A percentile compares a stretch with the other conserved stretches of the same genome.
These are phyloP conservation scores for Quercus berberidifolia DNA, from an alignment of 306 rosid species.

Conservation along the genomic window DNA sequence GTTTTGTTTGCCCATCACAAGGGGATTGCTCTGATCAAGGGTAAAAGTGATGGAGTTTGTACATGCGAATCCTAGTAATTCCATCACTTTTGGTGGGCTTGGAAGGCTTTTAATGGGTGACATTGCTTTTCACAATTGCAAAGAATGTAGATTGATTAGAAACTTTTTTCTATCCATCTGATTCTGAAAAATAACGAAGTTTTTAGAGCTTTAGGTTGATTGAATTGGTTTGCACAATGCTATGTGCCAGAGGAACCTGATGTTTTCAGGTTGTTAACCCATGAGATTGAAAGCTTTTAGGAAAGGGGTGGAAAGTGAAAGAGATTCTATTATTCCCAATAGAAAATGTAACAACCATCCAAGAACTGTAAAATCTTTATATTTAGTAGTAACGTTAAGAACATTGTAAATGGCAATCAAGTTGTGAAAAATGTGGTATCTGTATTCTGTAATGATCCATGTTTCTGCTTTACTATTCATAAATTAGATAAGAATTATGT, in stretches of 20 bases:
- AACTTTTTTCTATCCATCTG: background rate
- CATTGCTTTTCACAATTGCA: background rate
- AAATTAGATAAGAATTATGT: no score
- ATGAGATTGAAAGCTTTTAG: background rate
- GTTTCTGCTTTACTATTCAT: no score
- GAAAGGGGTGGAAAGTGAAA: background rate
- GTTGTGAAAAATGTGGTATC: no score
- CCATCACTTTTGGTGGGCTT: background rate
- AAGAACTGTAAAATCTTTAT: no score
- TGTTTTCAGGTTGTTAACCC: background rate
- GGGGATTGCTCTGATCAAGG: background rate
- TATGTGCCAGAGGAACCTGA: background rate
- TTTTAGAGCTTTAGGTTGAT: background rate
- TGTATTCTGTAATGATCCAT: no score
- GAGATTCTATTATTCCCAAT: background rate
- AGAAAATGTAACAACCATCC: no score
- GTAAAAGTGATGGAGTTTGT: background rate
- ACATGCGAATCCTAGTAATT: background rate
- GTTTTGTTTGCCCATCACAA: background rate
- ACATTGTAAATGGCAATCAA: no score
- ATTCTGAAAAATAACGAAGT: background rate
- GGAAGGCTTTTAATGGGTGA: background rate
- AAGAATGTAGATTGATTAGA: slow-evolving; percentile 4
- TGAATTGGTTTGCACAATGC: background rate
- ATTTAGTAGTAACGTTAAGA: no score